These are phyloP conservation scores for Collybiopsis confluens DNA, from an alignment of 768 basidiomycete genomes.

Conservation along the genomic window DNA sequence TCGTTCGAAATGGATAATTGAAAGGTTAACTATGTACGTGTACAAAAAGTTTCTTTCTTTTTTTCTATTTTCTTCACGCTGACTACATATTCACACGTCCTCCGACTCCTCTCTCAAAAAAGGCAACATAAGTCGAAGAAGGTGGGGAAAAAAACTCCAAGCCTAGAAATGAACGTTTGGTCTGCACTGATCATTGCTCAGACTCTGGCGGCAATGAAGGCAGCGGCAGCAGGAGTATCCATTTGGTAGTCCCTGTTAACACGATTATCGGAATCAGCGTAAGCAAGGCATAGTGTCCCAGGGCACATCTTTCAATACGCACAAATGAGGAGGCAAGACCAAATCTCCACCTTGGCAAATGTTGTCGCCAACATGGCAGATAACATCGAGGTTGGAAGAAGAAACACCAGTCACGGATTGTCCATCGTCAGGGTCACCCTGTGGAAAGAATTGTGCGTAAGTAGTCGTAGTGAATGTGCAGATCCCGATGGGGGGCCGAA, in stretches of 20 bases:
- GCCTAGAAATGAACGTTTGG: too few relatives aligned
- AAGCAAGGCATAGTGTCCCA: neutral
- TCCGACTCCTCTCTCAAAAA: too few relatives aligned
- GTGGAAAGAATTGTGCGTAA: neutral
- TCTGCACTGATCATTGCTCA: neutral
- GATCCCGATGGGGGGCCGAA: neutral
- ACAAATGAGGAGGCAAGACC: constrained; percentile 21
- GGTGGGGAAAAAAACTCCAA: too few relatives aligned
- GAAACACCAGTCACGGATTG: constrained; percentile 24
- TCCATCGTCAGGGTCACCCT: constrained; percentile 30
- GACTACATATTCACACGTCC: too few relatives aligned
- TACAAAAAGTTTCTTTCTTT: too few relatives aligned
- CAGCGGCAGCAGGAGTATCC: neutral
- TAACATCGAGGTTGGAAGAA: constrained; percentile 20
- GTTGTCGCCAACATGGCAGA: constrained; percentile 27
- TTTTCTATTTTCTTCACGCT: too few relatives aligned
- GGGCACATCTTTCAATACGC: neutral
- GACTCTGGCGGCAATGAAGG: neutral
- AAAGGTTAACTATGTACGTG: too few relatives aligned
- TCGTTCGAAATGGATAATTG: too few relatives aligned
- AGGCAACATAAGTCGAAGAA: too few relatives aligned
- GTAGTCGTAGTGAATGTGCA: neutral
- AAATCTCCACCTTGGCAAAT: constrained; percentile 25
- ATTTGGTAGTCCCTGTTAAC: neutral
- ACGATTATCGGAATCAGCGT: neutral